A percentile compares a stretch with the other conserved stretches of the same genome.
Evolutionary conservation across 331 rosid genomes (phyloP).

Genomic region (Cucumis variabilis): DNA sequence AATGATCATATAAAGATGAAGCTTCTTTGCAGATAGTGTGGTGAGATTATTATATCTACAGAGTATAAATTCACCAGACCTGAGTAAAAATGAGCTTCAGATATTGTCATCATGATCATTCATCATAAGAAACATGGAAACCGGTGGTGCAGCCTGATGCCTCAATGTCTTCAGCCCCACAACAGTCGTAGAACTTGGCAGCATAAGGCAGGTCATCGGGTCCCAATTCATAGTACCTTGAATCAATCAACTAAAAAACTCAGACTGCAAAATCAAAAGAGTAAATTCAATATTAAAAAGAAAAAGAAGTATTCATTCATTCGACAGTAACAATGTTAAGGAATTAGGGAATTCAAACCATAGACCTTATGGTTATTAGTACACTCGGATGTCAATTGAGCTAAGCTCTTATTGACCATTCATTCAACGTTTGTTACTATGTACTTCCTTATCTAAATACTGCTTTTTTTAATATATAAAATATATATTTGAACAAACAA

Average conservation of each 20-base stretch:
- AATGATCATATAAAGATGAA: conserved; percentile 19
- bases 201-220: conserved; percentile 88
- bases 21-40: not conserved
- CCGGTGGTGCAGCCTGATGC: conserved; percentile 84
- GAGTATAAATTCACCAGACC: not conserved
- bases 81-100: conserved; percentile 8
- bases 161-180: conserved; percentile 89
- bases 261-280: conserved; percentile 19
- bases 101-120: conserved; percentile 32
- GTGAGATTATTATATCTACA: not conserved
- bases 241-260: conserved; percentile 29
- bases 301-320: not conserved
- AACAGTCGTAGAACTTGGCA: conserved; percentile 93
- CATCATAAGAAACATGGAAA: conserved; percentile 83
- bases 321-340: not conserved
- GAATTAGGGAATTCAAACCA: no score
- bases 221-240: conserved; percentile 91
- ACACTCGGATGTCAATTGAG: no score
- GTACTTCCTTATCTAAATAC: not conserved
- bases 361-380: no score
- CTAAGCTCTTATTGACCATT: not conserved
- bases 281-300: conserved; percentile 3
- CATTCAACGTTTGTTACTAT: conserved; percentile 8
- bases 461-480: not conserved
- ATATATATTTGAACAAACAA: no score